Evolutionary conservation across 306 rosid species (phyloP).

Genomic region (Citrullus colocynthis): DNA sequence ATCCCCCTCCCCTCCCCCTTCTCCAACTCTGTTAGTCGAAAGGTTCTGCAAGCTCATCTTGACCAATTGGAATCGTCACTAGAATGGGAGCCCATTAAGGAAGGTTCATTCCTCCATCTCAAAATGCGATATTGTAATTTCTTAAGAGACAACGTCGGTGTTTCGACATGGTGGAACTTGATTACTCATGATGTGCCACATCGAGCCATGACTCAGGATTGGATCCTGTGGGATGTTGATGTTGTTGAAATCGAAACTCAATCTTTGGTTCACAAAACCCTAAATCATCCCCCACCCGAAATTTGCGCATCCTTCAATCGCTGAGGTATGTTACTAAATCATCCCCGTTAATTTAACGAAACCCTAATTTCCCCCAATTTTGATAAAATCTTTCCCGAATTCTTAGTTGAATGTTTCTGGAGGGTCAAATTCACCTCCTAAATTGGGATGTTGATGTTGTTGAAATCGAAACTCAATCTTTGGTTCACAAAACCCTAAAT

Average conservation of each 20-base stretch:
- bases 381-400: too few relatives aligned
- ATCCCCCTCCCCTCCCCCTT: too few relatives aligned
- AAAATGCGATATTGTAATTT: slow-evolving; percentile 40
- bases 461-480: too few relatives aligned
- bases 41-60: slow-evolving; percentile 35
- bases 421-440: too few relatives aligned
- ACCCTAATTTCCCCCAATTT: too few relatives aligned
- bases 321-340: too few relatives aligned
- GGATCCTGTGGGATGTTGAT: slow-evolving; percentile 52
- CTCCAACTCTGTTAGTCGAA: too few relatives aligned
- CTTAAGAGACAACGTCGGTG: slow-evolving; percentile 46
- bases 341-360: too few relatives aligned
- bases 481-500: too few relatives aligned
- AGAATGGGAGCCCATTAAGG: slow-evolving; percentile 48
- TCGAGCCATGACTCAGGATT: slow-evolving; percentile 35
- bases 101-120: slow-evolving; percentile 27
- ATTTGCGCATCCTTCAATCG: too few relatives aligned
- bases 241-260: slow-evolving; percentile 29
- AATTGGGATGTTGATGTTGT: too few relatives aligned
- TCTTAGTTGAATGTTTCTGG: too few relatives aligned
- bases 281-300: slow-evolving; percentile 15
- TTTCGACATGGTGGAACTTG: slow-evolving; percentile 62
- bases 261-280: slow-evolving; percentile 13
- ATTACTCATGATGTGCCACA: slow-evolving; percentile 56
- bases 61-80: slow-evolving; percentile 28